These are phyloP conservation scores for Termitomyces sp. DNA, from an alignment of 1,284 basidiomycete genomes.

Conservation along the genomic window DNA sequence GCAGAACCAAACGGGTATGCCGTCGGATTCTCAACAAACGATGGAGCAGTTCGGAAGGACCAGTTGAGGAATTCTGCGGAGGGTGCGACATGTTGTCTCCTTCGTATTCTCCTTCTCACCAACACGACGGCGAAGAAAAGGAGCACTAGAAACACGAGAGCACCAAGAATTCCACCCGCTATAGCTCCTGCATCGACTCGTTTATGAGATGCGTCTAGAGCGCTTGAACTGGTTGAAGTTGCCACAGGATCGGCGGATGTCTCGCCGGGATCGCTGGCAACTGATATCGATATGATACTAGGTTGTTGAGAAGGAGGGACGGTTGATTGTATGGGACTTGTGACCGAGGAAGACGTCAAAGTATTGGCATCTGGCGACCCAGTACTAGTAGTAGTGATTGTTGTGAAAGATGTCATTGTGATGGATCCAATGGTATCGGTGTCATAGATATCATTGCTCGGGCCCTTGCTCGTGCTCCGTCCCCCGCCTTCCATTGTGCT, in stretches of 20 bases:
- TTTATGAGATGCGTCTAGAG: conserved; percentile 1
- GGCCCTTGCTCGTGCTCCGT: too few relatives aligned
- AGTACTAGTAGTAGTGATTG: too few relatives aligned
- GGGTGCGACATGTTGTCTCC: conserved; percentile 39
- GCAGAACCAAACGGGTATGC: conserved; percentile 7
- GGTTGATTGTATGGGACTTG: too few relatives aligned
- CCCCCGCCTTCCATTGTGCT: too few relatives aligned
- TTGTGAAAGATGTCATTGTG: too few relatives aligned
- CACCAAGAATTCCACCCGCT: conserved; percentile 41
- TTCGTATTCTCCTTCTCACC: conserved; percentile 27
- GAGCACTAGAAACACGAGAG: conserved; percentile 25
- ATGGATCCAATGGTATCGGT: too few relatives aligned
- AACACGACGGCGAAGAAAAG: conserved; percentile 26
- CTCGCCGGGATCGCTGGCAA: too few relatives aligned
- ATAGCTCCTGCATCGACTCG: conserved; percentile 33
- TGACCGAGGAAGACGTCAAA: too few relatives aligned
- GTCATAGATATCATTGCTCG: too few relatives aligned
- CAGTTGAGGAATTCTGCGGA: conserved; percentile 43
- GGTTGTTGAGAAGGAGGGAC: too few relatives aligned
- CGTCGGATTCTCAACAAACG: neutral
- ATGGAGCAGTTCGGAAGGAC: conserved; percentile 4
- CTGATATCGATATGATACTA: too few relatives aligned
- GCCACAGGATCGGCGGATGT: neutral
- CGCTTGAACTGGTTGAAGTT: neutral
- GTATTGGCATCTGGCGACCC: too few relatives aligned